Conservation (phyloP, 164 flowering plant species). For the Malania oleifera region DNA sequence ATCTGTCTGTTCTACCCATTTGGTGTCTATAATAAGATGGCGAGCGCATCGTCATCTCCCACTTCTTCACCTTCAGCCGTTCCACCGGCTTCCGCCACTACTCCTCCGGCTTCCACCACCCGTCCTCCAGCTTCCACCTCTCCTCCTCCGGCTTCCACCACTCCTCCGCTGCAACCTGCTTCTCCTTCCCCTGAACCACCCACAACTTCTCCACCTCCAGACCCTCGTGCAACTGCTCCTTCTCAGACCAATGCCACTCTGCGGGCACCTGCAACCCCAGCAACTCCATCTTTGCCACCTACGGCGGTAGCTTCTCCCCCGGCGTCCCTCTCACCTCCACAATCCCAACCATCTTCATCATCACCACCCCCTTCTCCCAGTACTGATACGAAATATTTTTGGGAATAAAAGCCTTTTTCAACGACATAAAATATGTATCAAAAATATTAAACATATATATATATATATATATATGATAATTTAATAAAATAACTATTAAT, state of each 20-base stretch:
- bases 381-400: no score
- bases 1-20: no score
- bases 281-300: no score
- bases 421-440: no score
- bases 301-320: no score
- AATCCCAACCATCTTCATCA: slow-evolving; percentile 7
- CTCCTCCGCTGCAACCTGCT: no score
- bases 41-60: slow-evolving; percentile 32
- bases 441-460: no score
- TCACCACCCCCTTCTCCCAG: slow-evolving; percentile 16
- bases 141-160: slow-evolving; percentile 15
- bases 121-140: slow-evolving; percentile 22
- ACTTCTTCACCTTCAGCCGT: slow-evolving; percentile 26
- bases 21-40: slow-evolving; percentile 21
- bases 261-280: slow-evolving; percentile 10
- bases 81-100: slow-evolving; percentile 22
- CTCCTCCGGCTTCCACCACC: slow-evolving; percentile 6
- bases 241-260: slow-evolving; percentile 21
- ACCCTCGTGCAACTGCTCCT: no score
- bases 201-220: slow-evolving; percentile 9
- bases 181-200: no score
- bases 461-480: no score
- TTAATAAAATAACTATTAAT: no score
- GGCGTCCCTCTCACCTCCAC: slow-evolving; percentile 1
- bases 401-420: no score